Conservation (phyloP, 83 land plant species). For the Picea mariana region DNA sequence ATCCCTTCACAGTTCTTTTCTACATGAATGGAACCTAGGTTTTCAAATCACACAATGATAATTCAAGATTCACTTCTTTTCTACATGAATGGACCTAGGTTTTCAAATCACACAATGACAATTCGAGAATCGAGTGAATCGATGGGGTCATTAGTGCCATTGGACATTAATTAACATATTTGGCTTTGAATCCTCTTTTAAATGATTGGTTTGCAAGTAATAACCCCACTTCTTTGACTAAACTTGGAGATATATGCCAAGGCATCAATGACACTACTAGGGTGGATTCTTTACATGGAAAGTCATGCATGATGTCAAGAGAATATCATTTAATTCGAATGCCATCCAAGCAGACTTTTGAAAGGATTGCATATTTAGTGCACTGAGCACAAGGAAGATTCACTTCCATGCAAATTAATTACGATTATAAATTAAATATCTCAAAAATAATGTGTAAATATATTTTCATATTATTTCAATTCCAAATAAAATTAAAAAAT, state of each 20-base stretch:
- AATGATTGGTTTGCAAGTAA: conserved; percentile 75
- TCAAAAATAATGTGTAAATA: too few species aligned
- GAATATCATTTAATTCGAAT: conserved; percentile 49
- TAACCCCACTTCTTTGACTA: conserved; percentile 54
- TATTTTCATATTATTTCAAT: too few species aligned
- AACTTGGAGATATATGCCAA: conserved; percentile 67
- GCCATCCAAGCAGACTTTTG: conserved; percentile 42
- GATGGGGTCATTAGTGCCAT: conserved; percentile 70
- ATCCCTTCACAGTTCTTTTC: too few species aligned
- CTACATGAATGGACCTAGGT: background rate
- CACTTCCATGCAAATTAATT: too few species aligned
- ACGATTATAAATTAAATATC: too few species aligned
- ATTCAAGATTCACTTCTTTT: background rate
- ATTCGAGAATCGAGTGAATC: conserved; percentile 41
- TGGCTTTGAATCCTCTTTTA: conserved; percentile 58
- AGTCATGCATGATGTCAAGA: conserved; percentile 34
- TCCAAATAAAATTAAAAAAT: too few species aligned
- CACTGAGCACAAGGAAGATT: too few species aligned
- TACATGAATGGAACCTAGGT: too few species aligned
- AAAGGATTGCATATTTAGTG: too few species aligned
- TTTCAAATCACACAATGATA: conserved; percentile 31
- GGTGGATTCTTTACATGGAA: conserved; percentile 55
- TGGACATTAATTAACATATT: conserved; percentile 67
- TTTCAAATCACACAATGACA: conserved; percentile 49
- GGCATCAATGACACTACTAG: conserved; percentile 25